phyloP scores from a whole-genome alignment of 257 asterid genomes.

The Penstemon davidsonii region DNA sequence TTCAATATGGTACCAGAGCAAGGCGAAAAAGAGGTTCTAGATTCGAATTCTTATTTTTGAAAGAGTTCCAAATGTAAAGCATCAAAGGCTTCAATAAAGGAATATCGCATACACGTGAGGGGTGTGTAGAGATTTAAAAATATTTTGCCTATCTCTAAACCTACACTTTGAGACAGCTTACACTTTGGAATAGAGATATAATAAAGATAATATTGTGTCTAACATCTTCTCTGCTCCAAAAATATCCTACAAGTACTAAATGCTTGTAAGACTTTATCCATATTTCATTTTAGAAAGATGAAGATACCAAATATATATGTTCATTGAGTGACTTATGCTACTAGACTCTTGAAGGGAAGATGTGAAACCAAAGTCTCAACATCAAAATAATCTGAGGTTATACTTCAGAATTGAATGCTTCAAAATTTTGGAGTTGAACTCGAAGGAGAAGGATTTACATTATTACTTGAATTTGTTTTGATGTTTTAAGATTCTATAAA shows the following conservation, averaged over 20 bases:
- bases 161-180: background rate
- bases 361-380: background rate
- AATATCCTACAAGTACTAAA: background rate
- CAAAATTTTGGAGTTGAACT: background rate
- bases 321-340: conserved; percentile 2
- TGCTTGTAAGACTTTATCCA: background rate
- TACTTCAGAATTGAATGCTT: background rate
- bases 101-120: no score
- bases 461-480: background rate
- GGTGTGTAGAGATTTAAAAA: no score
- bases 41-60: no score
- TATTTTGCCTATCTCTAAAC: background rate
- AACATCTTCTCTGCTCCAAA: background rate
- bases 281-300: background rate
- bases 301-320: background rate
- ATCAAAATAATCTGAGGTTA: background rate
- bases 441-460: background rate
- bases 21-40: background rate
- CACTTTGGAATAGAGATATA: background rate
- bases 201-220: background rate
- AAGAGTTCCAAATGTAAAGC: no score
- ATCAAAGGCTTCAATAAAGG: background rate
- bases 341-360: background rate
- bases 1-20: background rate
- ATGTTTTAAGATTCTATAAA: conserved; percentile 2